Conservation (phyloP, 78 protist species). For the Dictyostelium brefeldianum region DNA sequence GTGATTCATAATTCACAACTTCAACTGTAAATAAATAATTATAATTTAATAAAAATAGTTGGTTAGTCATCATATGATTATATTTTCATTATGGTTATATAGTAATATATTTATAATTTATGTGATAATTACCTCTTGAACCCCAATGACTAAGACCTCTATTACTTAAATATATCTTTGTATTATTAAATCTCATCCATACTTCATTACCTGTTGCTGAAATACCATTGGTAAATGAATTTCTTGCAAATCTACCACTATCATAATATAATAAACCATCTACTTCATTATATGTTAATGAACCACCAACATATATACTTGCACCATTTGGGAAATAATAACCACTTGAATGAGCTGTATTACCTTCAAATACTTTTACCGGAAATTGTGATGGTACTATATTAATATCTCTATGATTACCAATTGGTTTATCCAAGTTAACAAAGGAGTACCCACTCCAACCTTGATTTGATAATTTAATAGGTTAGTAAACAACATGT, state of each 20-base stretch:
- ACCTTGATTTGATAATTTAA: too few relatives aligned
- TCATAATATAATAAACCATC: conserved; percentile 1
- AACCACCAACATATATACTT: conserved; percentile 82
- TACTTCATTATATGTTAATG: background rate
- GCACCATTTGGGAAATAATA: conserved; percentile 62
- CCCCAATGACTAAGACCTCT: conserved; percentile 71
- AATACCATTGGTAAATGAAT: background rate
- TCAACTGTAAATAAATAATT: too few relatives aligned
- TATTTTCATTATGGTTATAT: too few relatives aligned
- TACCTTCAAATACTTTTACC: conserved; percentile 80
- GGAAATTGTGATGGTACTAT: conserved; percentile 63
- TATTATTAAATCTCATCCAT: conserved; percentile 76
- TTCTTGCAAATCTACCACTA: conserved; percentile 49
- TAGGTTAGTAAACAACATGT: too few relatives aligned
- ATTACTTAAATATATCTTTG: background rate
- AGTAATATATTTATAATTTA: too few relatives aligned
- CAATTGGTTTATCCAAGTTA: conserved; percentile 65
- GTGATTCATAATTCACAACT: conserved; percentile 13
- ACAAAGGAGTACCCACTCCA: conserved; percentile 88
- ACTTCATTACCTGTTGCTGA: background rate
- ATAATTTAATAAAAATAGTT: too few relatives aligned
- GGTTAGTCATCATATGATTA: too few relatives aligned
- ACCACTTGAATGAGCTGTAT: conserved; percentile 83
- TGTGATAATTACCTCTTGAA: background rate
- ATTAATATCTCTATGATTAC: background rate